Percentiles rank a stretch among this genome's conserved stretches.
Conservation (phyloP, 129 eudicot species). For the Sambucus nigra region DNA sequence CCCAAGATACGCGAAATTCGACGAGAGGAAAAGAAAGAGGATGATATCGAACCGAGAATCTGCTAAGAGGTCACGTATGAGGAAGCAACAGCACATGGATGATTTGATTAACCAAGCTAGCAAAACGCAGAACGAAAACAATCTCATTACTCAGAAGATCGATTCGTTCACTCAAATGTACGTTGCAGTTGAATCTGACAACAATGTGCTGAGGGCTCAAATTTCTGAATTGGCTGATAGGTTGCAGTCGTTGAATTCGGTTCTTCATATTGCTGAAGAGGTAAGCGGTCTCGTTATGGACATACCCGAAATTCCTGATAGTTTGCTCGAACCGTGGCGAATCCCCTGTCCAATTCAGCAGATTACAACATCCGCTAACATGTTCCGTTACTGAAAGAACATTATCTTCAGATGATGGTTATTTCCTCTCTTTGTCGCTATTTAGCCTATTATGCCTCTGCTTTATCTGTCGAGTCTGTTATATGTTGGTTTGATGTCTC, state of each 20-base stretch:
- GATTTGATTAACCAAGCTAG: constrained; percentile 25
- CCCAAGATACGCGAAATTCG: constrained; percentile 15
- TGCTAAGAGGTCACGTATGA: constrained; percentile 44
- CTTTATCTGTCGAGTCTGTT: no score
- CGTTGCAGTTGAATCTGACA: constrained; percentile 22
- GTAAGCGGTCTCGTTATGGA: constrained; percentile 29
- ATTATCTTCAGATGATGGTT: no score
- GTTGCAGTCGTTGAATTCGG: constrained; percentile 24
- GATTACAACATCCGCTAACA: constrained; percentile 18
- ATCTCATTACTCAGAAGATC: constrained; percentile 15
- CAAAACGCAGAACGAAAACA: constrained; percentile 22
- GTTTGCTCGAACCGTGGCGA: constrained; percentile 45
- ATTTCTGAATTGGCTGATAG: constrained; percentile 36
- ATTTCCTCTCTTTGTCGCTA: no score
- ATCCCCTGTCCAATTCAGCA: constrained; percentile 34
- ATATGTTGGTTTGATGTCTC: no score
- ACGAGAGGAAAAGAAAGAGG: constrained; percentile 46
- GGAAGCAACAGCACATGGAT: constrained; percentile 48
- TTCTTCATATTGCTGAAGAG: constrained; percentile 33
- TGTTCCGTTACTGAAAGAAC: constrained; percentile 19
- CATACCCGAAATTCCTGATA: constrained; percentile 29
- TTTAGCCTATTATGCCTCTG: no score
- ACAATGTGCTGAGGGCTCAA: constrained; percentile 47
- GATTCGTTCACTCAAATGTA: constrained; percentile 13
- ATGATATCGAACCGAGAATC: constrained; percentile 50